Conservation (phyloP, 2,329 filamentous ascomycete species). For the Harringtonia aguacate region DNA sequence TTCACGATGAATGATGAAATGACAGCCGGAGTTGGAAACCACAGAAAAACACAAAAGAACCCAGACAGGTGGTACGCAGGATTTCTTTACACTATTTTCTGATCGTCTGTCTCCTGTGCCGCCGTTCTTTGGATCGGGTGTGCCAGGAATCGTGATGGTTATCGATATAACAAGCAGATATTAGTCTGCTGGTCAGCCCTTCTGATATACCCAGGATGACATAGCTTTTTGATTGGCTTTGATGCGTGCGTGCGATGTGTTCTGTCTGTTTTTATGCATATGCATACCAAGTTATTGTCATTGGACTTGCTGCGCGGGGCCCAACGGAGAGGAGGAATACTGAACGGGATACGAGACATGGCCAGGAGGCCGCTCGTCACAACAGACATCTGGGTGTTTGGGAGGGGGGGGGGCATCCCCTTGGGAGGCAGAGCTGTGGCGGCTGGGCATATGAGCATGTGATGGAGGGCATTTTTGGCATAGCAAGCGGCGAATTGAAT, state of each 20-base stretch:
- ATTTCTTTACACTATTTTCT: neutral
- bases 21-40: conserved; percentile 7
- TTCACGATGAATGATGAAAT: conserved; percentile 6
- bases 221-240: neutral
- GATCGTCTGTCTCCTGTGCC: neutral
- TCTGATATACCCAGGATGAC: too few relatives aligned
- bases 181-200: neutral
- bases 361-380: too few relatives aligned
- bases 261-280: neutral
- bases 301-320: too few relatives aligned
- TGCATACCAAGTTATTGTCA: neutral
- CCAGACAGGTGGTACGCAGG: neutral
- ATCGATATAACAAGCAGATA: too few relatives aligned
- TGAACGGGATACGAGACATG: too few relatives aligned
- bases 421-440: neutral
- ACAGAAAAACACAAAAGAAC: neutral
- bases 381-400: neutral
- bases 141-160: too few relatives aligned
- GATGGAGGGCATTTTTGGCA: conserved; percentile 2
- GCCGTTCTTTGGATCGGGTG: too few relatives aligned
- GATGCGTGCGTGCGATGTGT: neutral
- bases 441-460: neutral
- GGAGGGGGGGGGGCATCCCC: neutral
- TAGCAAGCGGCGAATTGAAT: neutral
- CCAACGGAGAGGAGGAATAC: too few relatives aligned